These are phyloP conservation scores for Elaphomyces granulatus DNA, from an alignment of 495 filamentous ascomycete genomes.

Conservation along the genomic window DNA sequence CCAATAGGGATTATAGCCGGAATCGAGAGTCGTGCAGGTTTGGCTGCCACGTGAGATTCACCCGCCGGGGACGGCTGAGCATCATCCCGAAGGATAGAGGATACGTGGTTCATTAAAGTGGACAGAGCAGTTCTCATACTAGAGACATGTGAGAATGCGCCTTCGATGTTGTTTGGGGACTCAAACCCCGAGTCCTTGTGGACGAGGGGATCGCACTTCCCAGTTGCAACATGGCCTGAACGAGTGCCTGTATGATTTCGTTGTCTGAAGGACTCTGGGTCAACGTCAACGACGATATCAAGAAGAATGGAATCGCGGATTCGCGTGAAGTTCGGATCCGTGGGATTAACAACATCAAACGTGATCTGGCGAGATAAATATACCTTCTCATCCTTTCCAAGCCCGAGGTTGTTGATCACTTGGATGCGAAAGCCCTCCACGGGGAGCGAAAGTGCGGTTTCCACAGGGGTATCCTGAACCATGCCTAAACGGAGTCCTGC, in stretches of 20 bases:
- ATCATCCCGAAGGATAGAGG: slow-evolving; percentile 37
- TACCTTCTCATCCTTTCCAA: slow-evolving; percentile 84
- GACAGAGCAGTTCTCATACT: slow-evolving; percentile 38
- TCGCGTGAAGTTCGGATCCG: slow-evolving; percentile 72
- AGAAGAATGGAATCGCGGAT: slow-evolving; percentile 55
- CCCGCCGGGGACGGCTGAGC: slow-evolving; percentile 14
- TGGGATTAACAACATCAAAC: slow-evolving; percentile 50
- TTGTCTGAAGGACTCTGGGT: slow-evolving; percentile 25
- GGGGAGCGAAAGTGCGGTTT: slow-evolving; percentile 9
- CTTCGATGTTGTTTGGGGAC: slow-evolving; percentile 12
- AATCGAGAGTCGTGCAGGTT: slow-evolving; percentile 27
- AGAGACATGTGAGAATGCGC: slow-evolving; percentile 27
- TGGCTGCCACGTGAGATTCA: slow-evolving; percentile 7
- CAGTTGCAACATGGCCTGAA: slow-evolving; percentile 16
- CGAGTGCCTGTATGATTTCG: slow-evolving; percentile 26
- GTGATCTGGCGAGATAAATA: slow-evolving; percentile 66
- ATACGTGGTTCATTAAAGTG: slow-evolving; percentile 44
- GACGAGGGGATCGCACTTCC: slow-evolving; percentile 8
- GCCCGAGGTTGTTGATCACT: slow-evolving; percentile 60
- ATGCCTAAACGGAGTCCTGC: slow-evolving; percentile 66
- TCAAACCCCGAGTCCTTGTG: slow-evolving; percentile 9
- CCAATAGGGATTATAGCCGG: slow-evolving; percentile 63
- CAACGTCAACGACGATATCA: slow-evolving; percentile 53
- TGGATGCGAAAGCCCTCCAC: slow-evolving; percentile 48
- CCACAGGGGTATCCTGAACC: slow-evolving; percentile 45